Conservation (phyloP, 2,329 filamentous ascomycete species). For the Sporothrix protearum region DNA sequence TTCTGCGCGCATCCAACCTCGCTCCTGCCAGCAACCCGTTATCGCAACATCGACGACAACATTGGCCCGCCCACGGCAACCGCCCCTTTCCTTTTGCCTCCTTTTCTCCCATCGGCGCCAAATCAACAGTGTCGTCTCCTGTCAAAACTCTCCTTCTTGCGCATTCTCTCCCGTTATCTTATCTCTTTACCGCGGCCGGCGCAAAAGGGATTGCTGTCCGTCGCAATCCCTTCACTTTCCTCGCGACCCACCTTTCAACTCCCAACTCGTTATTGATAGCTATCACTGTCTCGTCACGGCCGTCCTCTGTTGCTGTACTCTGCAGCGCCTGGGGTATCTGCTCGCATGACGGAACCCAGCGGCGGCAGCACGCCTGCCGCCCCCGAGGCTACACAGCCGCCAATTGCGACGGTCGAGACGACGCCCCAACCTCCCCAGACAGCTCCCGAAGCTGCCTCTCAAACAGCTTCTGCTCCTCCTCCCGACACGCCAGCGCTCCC, state of each 20-base stretch:
- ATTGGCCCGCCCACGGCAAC: neutral
- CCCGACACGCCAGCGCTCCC: neutral
- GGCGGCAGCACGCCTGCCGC: constrained; percentile 20
- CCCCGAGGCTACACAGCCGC: constrained; percentile 8
- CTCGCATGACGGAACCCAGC: constrained; percentile 20
- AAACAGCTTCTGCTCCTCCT: neutral
- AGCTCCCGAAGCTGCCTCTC: neutral
- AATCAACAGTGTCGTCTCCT: neutral
- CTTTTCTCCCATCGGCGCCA: neutral
- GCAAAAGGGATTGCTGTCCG: neutral
- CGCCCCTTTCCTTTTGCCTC: neutral
- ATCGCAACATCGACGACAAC: constrained; percentile 19
- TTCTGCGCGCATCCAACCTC: constrained; percentile 22
- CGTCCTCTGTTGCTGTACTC: neutral
- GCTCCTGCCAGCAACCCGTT: neutral
- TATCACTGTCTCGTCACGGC: neutral
- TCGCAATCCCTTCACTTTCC: neutral
- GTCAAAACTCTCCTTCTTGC: neutral
- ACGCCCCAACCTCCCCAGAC: neutral
- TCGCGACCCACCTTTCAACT: neutral
- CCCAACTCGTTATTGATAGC: neutral
- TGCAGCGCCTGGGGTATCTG: neutral
- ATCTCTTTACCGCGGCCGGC: neutral
- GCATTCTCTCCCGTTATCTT: neutral
- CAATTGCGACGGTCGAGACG: neutral